Conservation (phyloP, 2,329 filamentous ascomycete species). For the Aspergillus sp. region DNA sequence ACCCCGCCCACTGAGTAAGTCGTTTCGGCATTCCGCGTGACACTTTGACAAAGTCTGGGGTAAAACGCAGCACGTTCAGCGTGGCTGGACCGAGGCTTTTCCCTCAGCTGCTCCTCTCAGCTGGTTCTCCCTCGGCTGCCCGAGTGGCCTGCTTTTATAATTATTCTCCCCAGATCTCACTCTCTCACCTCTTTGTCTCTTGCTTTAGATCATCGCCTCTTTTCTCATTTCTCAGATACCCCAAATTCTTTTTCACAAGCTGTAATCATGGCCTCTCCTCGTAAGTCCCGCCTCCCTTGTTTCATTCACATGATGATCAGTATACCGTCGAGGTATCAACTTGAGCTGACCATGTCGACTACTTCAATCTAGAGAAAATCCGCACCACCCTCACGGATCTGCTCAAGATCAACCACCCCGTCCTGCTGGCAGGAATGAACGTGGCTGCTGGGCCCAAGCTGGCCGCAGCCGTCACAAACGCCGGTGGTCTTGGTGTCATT, state of each 20-base stretch:
- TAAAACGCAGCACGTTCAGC: conserved; percentile 14
- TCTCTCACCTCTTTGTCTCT: neutral
- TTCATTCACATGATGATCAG: conserved; percentile 27
- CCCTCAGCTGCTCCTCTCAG: neutral
- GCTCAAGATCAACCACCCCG: conserved; percentile 95
- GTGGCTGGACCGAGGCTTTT: conserved; percentile 20
- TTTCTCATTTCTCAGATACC: conserved; percentile 15
- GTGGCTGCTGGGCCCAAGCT: conserved; percentile 95
- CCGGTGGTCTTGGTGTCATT: conserved; percentile 93
- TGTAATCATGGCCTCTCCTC: conserved; percentile 73
- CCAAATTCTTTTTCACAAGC: conserved; percentile 1
- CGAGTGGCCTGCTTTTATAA: conserved; percentile 15
- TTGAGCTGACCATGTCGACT: conserved; percentile 28
- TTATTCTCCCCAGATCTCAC: conserved; percentile 6
- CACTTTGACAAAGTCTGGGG: neutral
- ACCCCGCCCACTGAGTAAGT: conserved; percentile 18
- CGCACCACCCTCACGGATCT: conserved; percentile 93
- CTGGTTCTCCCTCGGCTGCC: conserved; percentile 19
- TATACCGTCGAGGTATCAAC: neutral
- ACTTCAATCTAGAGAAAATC: conserved; percentile 72
- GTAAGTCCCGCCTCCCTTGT: conserved; percentile 57
- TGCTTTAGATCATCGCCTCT: neutral
- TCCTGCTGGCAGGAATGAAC: conserved; percentile 98
- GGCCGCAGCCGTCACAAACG: conserved; percentile 95
- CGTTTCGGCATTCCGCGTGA: neutral